Percentiles rank a stretch among this genome's conserved stretches.
These are phyloP conservation scores for Phytophthora sansomeana DNA, from an alignment of 352 stramenopile genomes.

Conservation along the genomic window DNA sequence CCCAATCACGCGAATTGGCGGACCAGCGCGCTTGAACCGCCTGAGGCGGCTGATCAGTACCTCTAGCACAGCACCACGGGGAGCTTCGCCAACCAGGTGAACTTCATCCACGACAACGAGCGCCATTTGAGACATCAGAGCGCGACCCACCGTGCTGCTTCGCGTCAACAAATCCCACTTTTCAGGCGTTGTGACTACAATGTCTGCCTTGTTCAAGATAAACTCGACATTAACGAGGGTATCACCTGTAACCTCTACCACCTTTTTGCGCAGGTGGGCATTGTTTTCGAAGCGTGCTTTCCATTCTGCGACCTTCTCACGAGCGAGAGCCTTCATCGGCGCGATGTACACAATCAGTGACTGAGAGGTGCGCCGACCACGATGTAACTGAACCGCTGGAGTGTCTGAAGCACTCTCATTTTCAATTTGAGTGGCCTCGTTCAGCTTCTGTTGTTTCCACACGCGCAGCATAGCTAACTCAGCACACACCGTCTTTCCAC, in stretches of 20 bases:
- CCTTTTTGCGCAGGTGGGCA: conserved; percentile 84
- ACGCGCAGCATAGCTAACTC: conserved; percentile 98
- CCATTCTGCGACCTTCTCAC: conserved; percentile 98
- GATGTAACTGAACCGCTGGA: not conserved
- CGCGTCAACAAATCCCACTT: conserved; percentile 98
- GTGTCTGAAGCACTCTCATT: not conserved
- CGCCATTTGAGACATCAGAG: conserved; percentile 73
- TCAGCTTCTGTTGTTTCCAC: conserved; percentile 65
- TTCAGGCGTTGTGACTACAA: conserved; percentile 98
- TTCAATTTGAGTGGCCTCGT: conserved; percentile 3
- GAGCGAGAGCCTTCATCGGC: conserved; percentile 96
- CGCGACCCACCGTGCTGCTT: conserved; percentile 78
- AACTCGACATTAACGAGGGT: conserved; percentile 94
- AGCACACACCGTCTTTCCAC: conserved; percentile 97
- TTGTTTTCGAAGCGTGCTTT: conserved; percentile 91
- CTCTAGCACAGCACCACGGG: conserved; percentile 91
- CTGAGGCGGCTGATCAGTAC: conserved; percentile 91
- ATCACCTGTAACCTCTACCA: conserved; percentile 98
- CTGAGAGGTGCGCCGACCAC: conserved; percentile 10
- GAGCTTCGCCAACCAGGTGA: conserved; percentile 96
- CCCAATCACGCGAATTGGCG: conserved; percentile 92
- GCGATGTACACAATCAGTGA: conserved; percentile 97
- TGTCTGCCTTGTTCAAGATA: conserved; percentile 92
- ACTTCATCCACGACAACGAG: conserved; percentile 98
- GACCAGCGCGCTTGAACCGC: conserved; percentile 76